A percentile compares a stretch with the other conserved stretches of the same genome.
These are phyloP conservation scores for Volvariella volvacea DNA, from an alignment of 1,284 basidiomycete genomes.

Conservation along the genomic window DNA sequence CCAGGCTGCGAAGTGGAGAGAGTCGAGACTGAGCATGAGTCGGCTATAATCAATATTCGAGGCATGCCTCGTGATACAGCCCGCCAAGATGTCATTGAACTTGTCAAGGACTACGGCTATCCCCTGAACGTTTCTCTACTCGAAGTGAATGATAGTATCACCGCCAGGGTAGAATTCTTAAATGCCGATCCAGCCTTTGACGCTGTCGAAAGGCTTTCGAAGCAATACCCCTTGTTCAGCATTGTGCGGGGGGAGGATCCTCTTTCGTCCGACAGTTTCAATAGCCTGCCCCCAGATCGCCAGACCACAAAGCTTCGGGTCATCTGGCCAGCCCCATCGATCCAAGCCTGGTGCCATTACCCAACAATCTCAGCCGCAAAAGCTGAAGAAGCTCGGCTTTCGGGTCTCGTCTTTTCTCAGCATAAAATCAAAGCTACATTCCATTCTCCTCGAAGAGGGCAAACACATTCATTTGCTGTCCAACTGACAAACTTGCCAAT, in stretches of 20 bases:
- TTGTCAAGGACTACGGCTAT: neutral
- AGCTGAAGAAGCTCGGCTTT: slow-evolving; percentile 25
- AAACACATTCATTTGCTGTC: slow-evolving; percentile 27
- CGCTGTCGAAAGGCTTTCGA: neutral
- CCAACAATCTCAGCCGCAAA: slow-evolving; percentile 31
- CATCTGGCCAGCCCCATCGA: slow-evolving; percentile 32
- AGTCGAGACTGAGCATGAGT: slow-evolving; percentile 2
- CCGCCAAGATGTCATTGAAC: slow-evolving; percentile 1
- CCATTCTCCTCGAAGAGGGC: slow-evolving; percentile 20
- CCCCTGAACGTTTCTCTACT: neutral
- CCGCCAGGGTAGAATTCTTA: slow-evolving; percentile 2
- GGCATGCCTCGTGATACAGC: slow-evolving; percentile 2
- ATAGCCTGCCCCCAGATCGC: slow-evolving; percentile 3
- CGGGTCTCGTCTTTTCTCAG: slow-evolving; percentile 26
- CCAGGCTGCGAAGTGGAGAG: slow-evolving; percentile 1
- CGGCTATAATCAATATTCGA: slow-evolving; percentile 1
- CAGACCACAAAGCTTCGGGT: slow-evolving; percentile 18
- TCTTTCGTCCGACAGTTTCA: no score
- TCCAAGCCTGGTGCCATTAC: slow-evolving; percentile 36
- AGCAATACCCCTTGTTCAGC: neutral
- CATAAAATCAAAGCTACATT: slow-evolving; percentile 30
- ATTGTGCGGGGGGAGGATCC: neutral
- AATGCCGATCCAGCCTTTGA: neutral
- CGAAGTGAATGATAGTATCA: neutral
- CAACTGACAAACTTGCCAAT: slow-evolving; percentile 29